Evolutionary conservation across 192 early-diverging fungal species (phyloP).

Genomic region (Backusella sp.): DNA sequence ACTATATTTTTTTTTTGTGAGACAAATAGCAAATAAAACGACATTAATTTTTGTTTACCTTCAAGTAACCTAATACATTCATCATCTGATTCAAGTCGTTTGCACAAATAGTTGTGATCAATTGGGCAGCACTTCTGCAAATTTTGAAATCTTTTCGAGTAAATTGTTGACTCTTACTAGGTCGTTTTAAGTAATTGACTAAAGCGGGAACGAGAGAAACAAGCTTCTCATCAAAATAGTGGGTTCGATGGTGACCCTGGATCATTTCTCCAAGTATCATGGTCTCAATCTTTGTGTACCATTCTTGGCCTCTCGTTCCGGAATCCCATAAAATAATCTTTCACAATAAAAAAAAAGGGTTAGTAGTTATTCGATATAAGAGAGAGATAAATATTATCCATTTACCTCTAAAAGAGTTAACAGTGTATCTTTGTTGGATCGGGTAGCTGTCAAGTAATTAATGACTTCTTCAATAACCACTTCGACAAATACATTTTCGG

Average conservation of each 20-base stretch:
- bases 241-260: slow-evolving; percentile 8
- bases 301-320: slow-evolving; percentile 15
- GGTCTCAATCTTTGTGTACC: slow-evolving; percentile 40
- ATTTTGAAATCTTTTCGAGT: slow-evolving; percentile 44
- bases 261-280: slow-evolving; percentile 19
- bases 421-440: slow-evolving; percentile 38
- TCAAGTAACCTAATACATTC: neutral
- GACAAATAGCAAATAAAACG: neutral
- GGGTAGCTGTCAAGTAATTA: neutral
- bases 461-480: slow-evolving; percentile 44
- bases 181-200: slow-evolving; percentile 33
- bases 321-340: slow-evolving; percentile 44
- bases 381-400: neutral
- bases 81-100: slow-evolving; percentile 14
- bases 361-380: neutral
- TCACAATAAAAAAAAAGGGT: neutral
- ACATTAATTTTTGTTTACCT: slow-evolving; percentile 19
- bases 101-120: slow-evolving; percentile 35
- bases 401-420: slow-evolving; percentile 41
- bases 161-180: slow-evolving; percentile 27
- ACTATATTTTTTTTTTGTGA: slow-evolving; percentile 21
- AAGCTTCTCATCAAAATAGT: slow-evolving; percentile 39
- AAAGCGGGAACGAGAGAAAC: slow-evolving; percentile 29
- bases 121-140: slow-evolving; percentile 32
- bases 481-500: slow-evolving; percentile 44